A percentile compares a stretch with the other conserved stretches of the same genome.
These are phyloP conservation scores for Xylariomycetidae sp. DNA, from an alignment of 2,329 filamentous ascomycete genomes.

Conservation along the genomic window DNA sequence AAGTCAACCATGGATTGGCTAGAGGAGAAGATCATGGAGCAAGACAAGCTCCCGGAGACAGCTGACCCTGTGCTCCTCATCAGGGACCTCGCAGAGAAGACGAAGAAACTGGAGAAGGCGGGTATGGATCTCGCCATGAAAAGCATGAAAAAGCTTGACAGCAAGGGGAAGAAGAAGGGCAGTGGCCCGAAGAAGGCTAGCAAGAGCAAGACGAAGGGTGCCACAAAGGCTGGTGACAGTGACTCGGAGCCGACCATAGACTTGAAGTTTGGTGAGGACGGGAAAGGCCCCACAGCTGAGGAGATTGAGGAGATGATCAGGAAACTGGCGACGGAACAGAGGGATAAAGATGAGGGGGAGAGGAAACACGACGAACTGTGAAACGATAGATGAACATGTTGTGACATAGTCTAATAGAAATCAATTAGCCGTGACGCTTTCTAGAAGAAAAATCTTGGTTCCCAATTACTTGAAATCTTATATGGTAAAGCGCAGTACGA, in stretches of 20 bases:
- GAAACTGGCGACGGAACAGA: conserved; percentile 30
- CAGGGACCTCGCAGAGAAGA: conserved; percentile 66
- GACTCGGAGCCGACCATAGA: conserved; percentile 36
- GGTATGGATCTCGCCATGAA: conserved; percentile 68
- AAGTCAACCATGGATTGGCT: conserved; percentile 69
- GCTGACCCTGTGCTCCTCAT: conserved; percentile 72
- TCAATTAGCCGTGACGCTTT: conserved; percentile 5
- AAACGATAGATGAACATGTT: conserved; percentile 9
- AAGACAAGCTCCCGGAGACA: conserved; percentile 63
- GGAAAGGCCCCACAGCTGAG: conserved; percentile 40
- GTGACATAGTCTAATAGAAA: conserved; percentile 13
- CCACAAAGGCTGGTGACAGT: conserved; percentile 30
- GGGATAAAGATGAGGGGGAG: conserved; percentile 19
- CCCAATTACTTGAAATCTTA: too few species aligned
- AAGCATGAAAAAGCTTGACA: conserved; percentile 54
- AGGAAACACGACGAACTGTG: conserved; percentile 25
- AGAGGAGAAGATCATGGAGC: conserved; percentile 62
- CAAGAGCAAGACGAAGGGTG: conserved; percentile 39
- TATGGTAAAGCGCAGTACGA: too few species aligned
- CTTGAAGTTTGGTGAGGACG: conserved; percentile 35
- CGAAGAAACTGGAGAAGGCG: conserved; percentile 66
- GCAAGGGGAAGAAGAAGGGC: conserved; percentile 38
- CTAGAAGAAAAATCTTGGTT: too few species aligned
- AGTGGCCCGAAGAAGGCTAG: conserved; percentile 33
- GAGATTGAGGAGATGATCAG: conserved; percentile 53